These are phyloP conservation scores for Metschnikowia cerradonensis DNA, from an alignment of 805 yeast species.

Conservation along the genomic window DNA sequence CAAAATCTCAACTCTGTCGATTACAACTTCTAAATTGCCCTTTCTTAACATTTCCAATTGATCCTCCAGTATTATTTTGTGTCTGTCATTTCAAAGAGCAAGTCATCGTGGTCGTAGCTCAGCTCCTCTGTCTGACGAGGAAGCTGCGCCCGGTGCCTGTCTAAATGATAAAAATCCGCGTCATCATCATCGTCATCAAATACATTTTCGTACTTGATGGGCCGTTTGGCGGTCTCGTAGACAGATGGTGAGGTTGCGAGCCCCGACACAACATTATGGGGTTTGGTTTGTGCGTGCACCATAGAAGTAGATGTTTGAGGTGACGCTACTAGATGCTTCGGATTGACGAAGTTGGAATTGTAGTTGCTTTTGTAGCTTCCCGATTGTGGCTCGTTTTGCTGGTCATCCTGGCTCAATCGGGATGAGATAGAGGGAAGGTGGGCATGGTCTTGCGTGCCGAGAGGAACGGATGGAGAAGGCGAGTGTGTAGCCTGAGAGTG, in stretches of 20 bases:
- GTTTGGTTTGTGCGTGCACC: constrained; percentile 20
- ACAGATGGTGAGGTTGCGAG: constrained; percentile 36
- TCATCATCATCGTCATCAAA: constrained; percentile 46
- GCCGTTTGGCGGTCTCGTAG: constrained; percentile 18
- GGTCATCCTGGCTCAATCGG: constrained; percentile 23
- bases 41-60: not conserved
- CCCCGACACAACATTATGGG: constrained; percentile 22
- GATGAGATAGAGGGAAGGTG: constrained; percentile 33
- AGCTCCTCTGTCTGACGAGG: constrained; percentile 6
- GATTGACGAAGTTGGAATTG: not conserved
- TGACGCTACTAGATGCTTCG: constrained; percentile 12
- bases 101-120: constrained; percentile 18
- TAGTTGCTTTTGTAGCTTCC: not conserved
- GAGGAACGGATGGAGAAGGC: constrained; percentile 16
- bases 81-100: constrained; percentile 20
- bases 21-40: not conserved
- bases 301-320: constrained; percentile 25
- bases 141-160: not conserved
- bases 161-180: constrained; percentile 9
- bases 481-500: constrained; percentile 17
- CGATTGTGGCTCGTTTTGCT: not conserved
- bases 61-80: constrained; percentile 2
- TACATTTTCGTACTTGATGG: constrained; percentile 35
- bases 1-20: no score
- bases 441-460: constrained; percentile 25